Conservation (phyloP, 176 grass and related monocot species). For the Oryza meyeriana region DNA sequence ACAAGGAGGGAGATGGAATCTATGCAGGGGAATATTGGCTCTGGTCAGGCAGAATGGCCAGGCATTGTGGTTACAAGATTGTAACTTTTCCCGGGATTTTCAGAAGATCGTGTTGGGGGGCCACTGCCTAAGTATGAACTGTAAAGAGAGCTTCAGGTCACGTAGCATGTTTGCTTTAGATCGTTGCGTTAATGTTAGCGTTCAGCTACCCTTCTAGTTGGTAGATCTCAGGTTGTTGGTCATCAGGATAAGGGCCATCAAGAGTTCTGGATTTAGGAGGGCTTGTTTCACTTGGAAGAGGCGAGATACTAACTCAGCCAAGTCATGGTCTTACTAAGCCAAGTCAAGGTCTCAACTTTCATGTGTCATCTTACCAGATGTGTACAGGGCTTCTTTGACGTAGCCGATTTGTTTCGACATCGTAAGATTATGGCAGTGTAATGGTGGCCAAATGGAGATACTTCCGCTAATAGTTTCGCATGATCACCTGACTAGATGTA, state of each 20-base stretch:
- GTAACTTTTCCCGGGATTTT: background rate
- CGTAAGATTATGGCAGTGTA: background rate
- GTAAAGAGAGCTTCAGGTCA: background rate
- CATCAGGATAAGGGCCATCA: background rate
- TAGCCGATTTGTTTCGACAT: background rate
- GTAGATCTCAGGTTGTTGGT: background rate
- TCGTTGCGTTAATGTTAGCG: constrained; percentile 15
- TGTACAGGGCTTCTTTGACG: background rate
- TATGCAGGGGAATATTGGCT: background rate
- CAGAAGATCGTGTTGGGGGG: background rate
- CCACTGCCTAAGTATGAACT: constrained; percentile 9
- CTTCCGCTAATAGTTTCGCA: background rate
- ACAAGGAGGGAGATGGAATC: background rate
- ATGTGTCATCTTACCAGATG: background rate
- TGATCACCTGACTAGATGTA: background rate
- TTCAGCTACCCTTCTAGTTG: background rate
- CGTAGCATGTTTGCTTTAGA: background rate
- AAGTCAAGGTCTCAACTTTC: too few relatives aligned
- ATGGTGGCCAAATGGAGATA: too few relatives aligned
- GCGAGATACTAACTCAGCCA: constrained; percentile 5
- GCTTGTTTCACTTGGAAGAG: background rate
- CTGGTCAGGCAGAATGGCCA: background rate
- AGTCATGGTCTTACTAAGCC: too few relatives aligned
- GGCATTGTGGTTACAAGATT: background rate
- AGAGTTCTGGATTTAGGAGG: background rate